Evolutionary conservation across 805 yeast genomes (phyloP).

Genomic region (Lipomyces kockii): DNA sequence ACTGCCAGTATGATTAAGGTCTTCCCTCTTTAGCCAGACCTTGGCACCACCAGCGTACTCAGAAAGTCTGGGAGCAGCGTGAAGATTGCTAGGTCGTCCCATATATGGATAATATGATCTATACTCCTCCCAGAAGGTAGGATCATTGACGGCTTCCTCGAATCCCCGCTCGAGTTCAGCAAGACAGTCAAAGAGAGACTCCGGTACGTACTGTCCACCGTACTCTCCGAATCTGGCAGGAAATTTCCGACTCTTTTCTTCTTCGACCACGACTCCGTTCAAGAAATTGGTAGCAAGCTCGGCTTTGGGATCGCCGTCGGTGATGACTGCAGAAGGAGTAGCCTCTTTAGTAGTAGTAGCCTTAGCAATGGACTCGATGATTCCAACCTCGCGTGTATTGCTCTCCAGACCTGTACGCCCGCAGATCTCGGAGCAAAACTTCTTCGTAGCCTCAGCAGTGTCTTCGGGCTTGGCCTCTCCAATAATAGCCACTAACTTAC

Average conservation of each 20-base stretch:
- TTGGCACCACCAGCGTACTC: constrained; percentile 93
- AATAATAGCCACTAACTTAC: constrained; percentile 73
- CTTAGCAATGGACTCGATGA: constrained; percentile 44
- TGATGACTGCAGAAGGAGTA: constrained; percentile 38
- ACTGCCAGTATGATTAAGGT: constrained; percentile 57
- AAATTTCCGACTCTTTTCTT: constrained; percentile 28
- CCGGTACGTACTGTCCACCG: constrained; percentile 99
- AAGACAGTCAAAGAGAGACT: constrained; percentile 88
- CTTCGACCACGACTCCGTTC: constrained; percentile 21
- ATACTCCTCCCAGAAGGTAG: constrained; percentile 91
- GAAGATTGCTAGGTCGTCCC: constrained; percentile 95
- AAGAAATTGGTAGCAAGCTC: constrained; percentile 28
- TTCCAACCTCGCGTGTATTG: constrained; percentile 28
- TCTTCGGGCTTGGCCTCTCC: constrained; percentile 64
- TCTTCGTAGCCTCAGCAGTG: constrained; percentile 65
- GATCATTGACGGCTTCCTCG: constrained; percentile 86
- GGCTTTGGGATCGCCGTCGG: constrained; percentile 48
- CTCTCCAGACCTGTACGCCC: constrained; percentile 17
- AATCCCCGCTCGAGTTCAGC: constrained; percentile 87
- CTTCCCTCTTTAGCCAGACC: constrained; percentile 98
- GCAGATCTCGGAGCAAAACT: constrained; percentile 52
- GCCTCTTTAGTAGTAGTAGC: constrained; percentile 23
- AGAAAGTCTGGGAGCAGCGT: constrained; percentile 85
- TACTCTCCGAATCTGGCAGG: constrained; percentile 87
- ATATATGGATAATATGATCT: constrained; percentile 82